Conservation (phyloP, 495 filamentous ascomycete species). For the Neurospora sp. region DNA sequence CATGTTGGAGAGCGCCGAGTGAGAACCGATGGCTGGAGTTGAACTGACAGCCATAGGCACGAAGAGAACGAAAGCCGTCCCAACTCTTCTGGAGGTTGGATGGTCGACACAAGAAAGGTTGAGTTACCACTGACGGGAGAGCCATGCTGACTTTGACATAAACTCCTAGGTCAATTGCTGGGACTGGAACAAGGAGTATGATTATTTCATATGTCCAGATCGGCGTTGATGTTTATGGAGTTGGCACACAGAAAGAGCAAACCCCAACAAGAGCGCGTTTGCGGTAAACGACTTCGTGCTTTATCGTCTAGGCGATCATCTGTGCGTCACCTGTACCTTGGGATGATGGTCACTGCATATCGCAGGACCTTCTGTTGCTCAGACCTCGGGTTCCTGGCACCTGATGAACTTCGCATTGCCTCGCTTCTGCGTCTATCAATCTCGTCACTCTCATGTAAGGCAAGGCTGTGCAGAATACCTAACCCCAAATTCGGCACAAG, state of each 20-base stretch:
- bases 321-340: background rate
- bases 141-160: background rate
- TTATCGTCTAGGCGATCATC: background rate
- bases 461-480: background rate
- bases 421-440: background rate
- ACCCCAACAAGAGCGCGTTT: background rate
- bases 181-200: background rate
- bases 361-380: background rate
- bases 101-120: background rate
- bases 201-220: background rate
- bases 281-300: background rate
- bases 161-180: background rate
- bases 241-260: background rate
- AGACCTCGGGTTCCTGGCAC: background rate
- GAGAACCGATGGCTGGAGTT: background rate
- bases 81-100: background rate
- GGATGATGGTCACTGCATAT: background rate
- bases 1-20: background rate
- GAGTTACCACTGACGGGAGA: background rate
- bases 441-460: background rate
- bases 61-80: background rate
- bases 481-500: background rate
- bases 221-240: background rate
- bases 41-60: background rate
- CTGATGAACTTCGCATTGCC: background rate